Base-by-base conservation (phyloP, 2,329 filamentous ascomycete genomes). In the Endothia cerciana region DNA sequence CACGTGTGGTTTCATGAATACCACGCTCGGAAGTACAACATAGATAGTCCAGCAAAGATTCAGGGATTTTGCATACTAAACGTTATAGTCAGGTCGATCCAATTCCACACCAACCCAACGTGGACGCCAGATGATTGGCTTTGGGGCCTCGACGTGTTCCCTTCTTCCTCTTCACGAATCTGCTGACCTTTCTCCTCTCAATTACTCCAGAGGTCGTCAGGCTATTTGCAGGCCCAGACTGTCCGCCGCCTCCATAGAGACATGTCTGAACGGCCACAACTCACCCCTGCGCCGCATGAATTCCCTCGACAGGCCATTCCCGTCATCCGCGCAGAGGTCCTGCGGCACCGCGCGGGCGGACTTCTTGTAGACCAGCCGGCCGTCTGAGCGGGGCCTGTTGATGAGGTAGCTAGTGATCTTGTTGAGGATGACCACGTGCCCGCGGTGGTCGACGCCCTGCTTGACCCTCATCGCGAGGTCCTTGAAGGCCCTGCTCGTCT, bases 261-360 rank as follows among this genome's bases (percentile, higher is more conserved):
- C 1, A 2, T 28, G 8, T 22, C 15, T 25, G 47, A 45, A 61
- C 8, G 63, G 63, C 63, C 63, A 64, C 25, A 36, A 51, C 4
- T 25, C n/a, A 4, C 63, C 45, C 13, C 4, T 8, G 13, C 38
- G 63, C n/a, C n/a, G 30, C 45, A 64, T 19, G 57, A 64, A 64
- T 6, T 4, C n/a, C 0, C 0, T 3, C 6, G 63, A 61, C 19
- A 64, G 19, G 45, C 15, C 19, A 22, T 61, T 47, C 1, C 59
- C 36, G 8, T 4, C 25, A 6, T 43, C 8, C 1, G 36, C 11
- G 8, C 40, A 38, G 19, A 58, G n/a, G 28, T 8, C 3, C n/a
- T 47, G 56, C 13, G 13, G n/a, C n/a, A 64, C 40, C 57, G 41
- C 36, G n/a, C n/a, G 47, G 1, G 33, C 45, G 8, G 19, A 28